Conservation (phyloP, 2,329 filamentous ascomycete species). For the Penicillium expansum region DNA sequence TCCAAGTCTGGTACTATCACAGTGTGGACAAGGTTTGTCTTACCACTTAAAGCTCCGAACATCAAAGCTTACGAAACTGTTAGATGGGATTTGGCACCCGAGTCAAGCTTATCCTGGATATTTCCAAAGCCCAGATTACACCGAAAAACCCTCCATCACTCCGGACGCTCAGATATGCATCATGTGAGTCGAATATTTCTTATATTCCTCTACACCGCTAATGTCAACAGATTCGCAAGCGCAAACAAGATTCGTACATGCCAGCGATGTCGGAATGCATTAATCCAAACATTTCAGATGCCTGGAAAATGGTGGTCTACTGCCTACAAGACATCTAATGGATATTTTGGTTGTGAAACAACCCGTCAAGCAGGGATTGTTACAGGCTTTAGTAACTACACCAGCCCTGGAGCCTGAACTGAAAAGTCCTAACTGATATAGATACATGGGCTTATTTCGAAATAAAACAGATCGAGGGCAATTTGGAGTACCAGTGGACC, state of each 20-base stretch:
- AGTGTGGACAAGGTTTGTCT: not conserved
- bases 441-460: slow-evolving; percentile 21
- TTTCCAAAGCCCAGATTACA: not conserved
- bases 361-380: not conserved
- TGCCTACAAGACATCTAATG: not conserved
- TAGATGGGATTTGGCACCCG: not conserved
- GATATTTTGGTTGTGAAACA: not conserved
- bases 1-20: not conserved
- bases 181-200: not conserved
- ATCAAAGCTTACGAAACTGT: no score
- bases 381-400: not conserved
- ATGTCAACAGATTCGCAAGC: not conserved
- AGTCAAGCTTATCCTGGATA: not conserved
- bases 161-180: not conserved
- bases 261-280: not conserved
- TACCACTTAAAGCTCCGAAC: no score
- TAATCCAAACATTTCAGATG: not conserved
- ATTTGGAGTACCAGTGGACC: slow-evolving; percentile 11
- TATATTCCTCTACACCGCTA: not conserved
- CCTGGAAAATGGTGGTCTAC: not conserved
- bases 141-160: not conserved
- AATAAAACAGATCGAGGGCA: slow-evolving; percentile 3
- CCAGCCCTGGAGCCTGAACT: no score
- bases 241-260: not conserved
- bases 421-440: not conserved